Conservation (phyloP, 768 basidiomycete genomes). For the Mycena epipterygia region DNA sequence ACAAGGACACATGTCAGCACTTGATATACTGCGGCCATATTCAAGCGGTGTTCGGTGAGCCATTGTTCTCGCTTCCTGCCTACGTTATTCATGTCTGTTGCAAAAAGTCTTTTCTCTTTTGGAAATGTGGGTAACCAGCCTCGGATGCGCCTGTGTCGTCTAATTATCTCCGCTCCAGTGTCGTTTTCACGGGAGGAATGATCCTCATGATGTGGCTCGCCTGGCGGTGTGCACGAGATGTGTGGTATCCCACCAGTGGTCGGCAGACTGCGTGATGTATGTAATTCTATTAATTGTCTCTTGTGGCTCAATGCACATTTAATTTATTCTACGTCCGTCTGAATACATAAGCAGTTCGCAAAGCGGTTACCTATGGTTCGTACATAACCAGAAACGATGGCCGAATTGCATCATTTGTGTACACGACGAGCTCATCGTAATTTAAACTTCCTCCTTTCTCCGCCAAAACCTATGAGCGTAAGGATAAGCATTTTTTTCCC, state of each 20-base stretch:
- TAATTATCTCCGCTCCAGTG: slow-evolving; percentile 29
- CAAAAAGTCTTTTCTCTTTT: slow-evolving; percentile 62
- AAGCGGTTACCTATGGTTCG: slow-evolving; percentile 54
- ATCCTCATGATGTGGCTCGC: slow-evolving; percentile 63
- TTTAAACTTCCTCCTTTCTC: slow-evolving; percentile 77
- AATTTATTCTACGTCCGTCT: slow-evolving; percentile 11
- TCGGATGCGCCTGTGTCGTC: not conserved
- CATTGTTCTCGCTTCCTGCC: not conserved
- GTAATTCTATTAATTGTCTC: not conserved
- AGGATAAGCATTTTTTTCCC: not conserved
- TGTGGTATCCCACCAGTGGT: slow-evolving; percentile 31
- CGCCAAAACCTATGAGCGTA: slow-evolving; percentile 67
- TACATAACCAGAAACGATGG: slow-evolving; percentile 82
- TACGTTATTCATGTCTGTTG: not conserved
- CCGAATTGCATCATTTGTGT: slow-evolving; percentile 77
- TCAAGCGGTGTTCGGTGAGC: slow-evolving; percentile 65
- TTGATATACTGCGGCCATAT: slow-evolving; percentile 71
- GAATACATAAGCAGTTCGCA: not conserved
- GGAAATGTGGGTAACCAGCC: slow-evolving; percentile 57
- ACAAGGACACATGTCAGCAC: slow-evolving; percentile 54
- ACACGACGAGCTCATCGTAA: slow-evolving; percentile 80
- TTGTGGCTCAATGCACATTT: slow-evolving; percentile 7
- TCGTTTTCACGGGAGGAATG: slow-evolving; percentile 63
- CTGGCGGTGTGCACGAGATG: slow-evolving; percentile 63
- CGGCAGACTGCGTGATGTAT: not conserved